phyloP scores from a whole-genome alignment of 192 early-diverging fungal species.

The Coemansia sp. region DNA sequence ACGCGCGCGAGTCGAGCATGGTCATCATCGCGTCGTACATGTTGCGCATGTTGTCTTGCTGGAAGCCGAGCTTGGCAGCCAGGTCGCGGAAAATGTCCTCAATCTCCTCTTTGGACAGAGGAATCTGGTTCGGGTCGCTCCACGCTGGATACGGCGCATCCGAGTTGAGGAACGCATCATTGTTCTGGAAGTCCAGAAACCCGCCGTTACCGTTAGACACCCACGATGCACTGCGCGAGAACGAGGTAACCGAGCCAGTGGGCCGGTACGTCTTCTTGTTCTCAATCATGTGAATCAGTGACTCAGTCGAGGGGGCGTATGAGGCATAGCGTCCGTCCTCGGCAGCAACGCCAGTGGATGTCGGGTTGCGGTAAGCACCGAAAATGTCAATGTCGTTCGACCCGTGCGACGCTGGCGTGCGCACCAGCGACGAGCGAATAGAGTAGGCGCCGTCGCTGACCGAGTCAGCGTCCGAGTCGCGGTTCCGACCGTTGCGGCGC shows the following conservation, averaged over 20 bases:
- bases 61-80: constrained; percentile 73
- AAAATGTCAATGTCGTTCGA: constrained; percentile 57
- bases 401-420: constrained; percentile 56
- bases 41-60: constrained; percentile 73
- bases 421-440: constrained; percentile 58
- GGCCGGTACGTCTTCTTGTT: constrained; percentile 62
- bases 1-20: constrained; percentile 77
- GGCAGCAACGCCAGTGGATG: constrained; percentile 21
- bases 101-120: constrained; percentile 66
- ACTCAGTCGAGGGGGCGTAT: constrained; percentile 69
- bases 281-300: constrained; percentile 66
- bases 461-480: constrained; percentile 55
- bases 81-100: constrained; percentile 69
- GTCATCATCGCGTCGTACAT: constrained; percentile 75
- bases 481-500: constrained; percentile 50
- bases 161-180: constrained; percentile 46
- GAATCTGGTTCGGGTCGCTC: constrained; percentile 64
- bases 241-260: constrained; percentile 59
- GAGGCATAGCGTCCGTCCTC: constrained; percentile 70
- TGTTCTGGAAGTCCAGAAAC: constrained; percentile 56
- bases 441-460: constrained; percentile 59
- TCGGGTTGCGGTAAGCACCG: constrained; percentile 52
- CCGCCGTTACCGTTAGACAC: constrained; percentile 57
- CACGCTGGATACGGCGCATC: constrained; percentile 58
- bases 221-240: constrained; percentile 59